A percentile compares a stretch with the other conserved stretches of the same genome.
Evolutionary conservation across 139 green algal species (phyloP).

Genomic region (Coelastrella sp.): DNA sequence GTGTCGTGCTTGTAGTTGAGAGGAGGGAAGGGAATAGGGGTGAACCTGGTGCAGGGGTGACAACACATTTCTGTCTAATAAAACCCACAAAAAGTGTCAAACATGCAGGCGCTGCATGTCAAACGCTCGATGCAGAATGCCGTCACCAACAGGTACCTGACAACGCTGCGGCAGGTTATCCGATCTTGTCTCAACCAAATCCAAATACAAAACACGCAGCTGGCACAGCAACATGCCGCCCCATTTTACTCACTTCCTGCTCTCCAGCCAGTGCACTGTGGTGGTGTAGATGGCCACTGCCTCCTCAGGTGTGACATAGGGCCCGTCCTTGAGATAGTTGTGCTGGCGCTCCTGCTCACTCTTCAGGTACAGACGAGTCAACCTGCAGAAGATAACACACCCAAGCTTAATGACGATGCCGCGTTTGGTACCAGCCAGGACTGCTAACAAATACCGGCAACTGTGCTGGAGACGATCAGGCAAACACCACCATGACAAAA

Average conservation of each 20-base stretch:
- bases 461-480: no score
- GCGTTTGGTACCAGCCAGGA: background rate
- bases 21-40: slow-evolving; percentile 98
- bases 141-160: background rate
- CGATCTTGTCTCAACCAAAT: background rate
- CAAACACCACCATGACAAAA: slow-evolving; percentile 57
- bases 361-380: slow-evolving; percentile 52
- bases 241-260: slow-evolving; percentile 84
- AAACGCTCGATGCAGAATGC: no score
- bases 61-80: no score
- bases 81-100: no score
- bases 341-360: slow-evolving; percentile 93
- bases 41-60: slow-evolving; percentile 61
- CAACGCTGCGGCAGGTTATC: background rate
- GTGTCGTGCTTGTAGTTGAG: slow-evolving; percentile 99
- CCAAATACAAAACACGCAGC: no score
- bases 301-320: slow-evolving; percentile 95
- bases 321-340: slow-evolving; percentile 99
- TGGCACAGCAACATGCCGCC: no score
- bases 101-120: background rate
- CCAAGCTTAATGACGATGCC: background rate
- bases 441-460: no score
- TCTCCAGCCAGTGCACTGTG: slow-evolving; percentile 99
- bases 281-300: slow-evolving; percentile 99
- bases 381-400: background rate